Evolutionary conservation across 164 flowering plant species (phyloP).

Genomic region (Macadamia integrifolia): DNA sequence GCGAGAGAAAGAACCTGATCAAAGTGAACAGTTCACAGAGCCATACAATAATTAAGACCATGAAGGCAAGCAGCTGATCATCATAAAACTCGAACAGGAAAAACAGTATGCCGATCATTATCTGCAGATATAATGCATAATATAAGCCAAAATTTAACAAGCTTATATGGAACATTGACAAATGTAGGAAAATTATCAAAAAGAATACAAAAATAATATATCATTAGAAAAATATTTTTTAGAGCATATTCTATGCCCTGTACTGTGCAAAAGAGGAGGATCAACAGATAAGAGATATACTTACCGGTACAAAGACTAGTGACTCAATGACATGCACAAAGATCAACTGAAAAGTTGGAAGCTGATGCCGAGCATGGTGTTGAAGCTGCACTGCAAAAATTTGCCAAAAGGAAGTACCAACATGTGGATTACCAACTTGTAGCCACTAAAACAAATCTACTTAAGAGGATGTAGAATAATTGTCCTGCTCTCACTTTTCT

Average conservation of each 20-base stretch:
- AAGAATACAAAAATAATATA: neutral
- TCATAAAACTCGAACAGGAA: conserved; percentile 97
- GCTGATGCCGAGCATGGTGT: conserved; percentile 93
- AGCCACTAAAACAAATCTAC: neutral
- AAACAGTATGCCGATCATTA: conserved; percentile 97
- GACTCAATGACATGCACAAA: conserved; percentile 98
- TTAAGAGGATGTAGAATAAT: neutral
- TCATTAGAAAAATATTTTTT: too few species aligned
- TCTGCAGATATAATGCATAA: conserved; percentile 44
- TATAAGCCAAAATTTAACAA: neutral
- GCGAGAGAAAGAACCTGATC: conserved; percentile 66
- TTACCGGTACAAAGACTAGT: conserved; percentile 96
- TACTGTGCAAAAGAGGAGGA: neutral
- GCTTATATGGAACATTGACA: neutral
- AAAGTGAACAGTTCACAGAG: conserved; percentile 90
- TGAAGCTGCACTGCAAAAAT: conserved; percentile 92
- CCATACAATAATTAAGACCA: conserved; percentile 97
- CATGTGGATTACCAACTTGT: neutral
- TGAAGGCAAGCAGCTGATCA: conserved; percentile 96
- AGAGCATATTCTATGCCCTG: neutral
- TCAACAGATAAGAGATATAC: conserved; percentile 13
- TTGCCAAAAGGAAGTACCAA: conserved; percentile 8
- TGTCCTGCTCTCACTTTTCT: neutral
- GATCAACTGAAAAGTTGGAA: conserved; percentile 95
- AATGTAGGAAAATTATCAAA: neutral